Evolutionary conservation across 1,284 basidiomycete species (phyloP).

Genomic region (Apiotrichum gamsii): DNA sequence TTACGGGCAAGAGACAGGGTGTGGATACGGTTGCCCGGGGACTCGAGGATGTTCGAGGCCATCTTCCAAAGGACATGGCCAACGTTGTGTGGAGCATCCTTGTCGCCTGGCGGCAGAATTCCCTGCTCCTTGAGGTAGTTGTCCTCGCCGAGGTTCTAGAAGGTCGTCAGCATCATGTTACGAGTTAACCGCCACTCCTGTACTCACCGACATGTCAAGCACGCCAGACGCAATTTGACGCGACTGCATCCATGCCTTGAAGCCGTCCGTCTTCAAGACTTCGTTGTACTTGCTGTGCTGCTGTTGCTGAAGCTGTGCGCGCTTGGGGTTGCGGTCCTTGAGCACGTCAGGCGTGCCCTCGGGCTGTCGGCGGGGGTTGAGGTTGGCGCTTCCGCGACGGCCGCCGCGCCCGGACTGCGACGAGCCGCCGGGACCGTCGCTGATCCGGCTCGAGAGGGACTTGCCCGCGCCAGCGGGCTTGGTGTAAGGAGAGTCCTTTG

Average conservation of each 20-base stretch:
- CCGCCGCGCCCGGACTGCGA: not conserved
- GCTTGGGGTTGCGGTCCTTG: conserved; percentile 10
- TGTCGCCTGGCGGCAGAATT: conserved; percentile 40
- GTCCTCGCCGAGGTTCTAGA: conserved; percentile 34
- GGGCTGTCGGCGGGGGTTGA: conserved; percentile 17
- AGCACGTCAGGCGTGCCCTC: conserved; percentile 24
- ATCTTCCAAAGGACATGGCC: conserved; percentile 42
- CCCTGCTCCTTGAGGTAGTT: conserved; percentile 37
- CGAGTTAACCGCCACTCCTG: not conserved
- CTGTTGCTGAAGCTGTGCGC: conserved; percentile 16
- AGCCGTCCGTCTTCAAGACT: conserved; percentile 30
- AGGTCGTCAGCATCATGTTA: not conserved
- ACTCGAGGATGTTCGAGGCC: conserved; percentile 33
- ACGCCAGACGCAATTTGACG: conserved; percentile 32
- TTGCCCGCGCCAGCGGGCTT: conserved; percentile 8
- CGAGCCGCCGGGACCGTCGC: conserved; percentile 1
- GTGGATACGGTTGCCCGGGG: conserved; percentile 26
- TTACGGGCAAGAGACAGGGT: conserved; percentile 43
- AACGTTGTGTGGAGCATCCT: conserved; percentile 29
- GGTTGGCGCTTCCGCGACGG: conserved; percentile 4
- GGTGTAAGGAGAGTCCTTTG: conserved; percentile 19
- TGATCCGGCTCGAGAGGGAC: conserved; percentile 15
- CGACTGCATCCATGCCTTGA: conserved; percentile 41
- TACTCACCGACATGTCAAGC: conserved; percentile 41
- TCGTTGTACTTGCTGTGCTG: conserved; percentile 32